Evolutionary conservation across 2,329 filamentous ascomycete genomes (phyloP), one percentile per base, ranked within the genome.

Genomic region (Ceratocystiopsis minuta): DNA sequence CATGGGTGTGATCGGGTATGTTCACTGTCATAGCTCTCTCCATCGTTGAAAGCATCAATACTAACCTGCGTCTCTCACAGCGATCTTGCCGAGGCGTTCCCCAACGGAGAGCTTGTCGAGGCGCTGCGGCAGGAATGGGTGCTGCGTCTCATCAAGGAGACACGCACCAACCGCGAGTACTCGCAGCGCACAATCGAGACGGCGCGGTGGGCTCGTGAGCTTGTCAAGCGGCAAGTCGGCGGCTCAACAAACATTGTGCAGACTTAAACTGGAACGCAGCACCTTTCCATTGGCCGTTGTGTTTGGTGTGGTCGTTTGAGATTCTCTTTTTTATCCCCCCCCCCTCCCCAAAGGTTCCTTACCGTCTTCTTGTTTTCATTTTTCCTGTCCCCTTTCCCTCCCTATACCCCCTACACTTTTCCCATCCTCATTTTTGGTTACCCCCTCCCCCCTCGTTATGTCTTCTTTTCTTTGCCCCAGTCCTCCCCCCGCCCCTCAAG

Each of bases 1-100:
- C 10, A 96, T 96, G 84, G 90, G 90, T 59, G 87, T 96, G 43
- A 83, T 98, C 63, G 90, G 87, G 85, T 93, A 72, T 57, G 78
- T 63, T 10, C 7, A 28, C 24, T 28, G 16, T 14, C 4, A 18
- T 13, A 36, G 15, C 16, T 42, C 11, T 6, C 16, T 16, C 13
- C 12, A 38, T 17, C 37, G 10, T 14, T 15, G 16, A 34, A 45
- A 35, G 40, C 40, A 45, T 49, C 32, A 20, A 34, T n/a, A 15
- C 40, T 46, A 41, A 45, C 36, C 5, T 5, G 4, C 13, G 31
- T 28, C 9, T 28, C 9, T 38, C 16, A 16, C 50, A 93, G 88
- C 65, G 90, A 98, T 57, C 72, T 98, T 49, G 85, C 88, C 39
- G 88, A 96, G 54, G 78, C 86, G 1, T 98, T 92, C 66, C 88